Conservation (phyloP, 75 land plant species). For the Pseudotsuga menziesii region DNA sequence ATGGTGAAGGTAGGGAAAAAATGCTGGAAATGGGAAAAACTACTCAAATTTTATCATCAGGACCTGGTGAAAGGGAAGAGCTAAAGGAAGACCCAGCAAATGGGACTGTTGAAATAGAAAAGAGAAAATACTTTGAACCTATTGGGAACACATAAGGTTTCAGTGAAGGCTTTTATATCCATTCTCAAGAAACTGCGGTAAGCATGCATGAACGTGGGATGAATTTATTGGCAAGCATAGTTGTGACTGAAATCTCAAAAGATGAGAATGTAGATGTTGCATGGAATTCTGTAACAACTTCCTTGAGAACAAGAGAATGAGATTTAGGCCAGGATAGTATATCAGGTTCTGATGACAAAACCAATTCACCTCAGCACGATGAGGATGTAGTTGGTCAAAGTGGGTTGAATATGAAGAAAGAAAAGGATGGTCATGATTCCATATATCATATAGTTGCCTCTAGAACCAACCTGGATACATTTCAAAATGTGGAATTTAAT, state of each 20-base stretch:
- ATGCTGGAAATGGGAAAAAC: conserved; percentile 11
- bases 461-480: no score
- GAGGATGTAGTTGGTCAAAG: not conserved
- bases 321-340: not conserved
- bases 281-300: not conserved
- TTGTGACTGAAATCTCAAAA: conserved; percentile 60
- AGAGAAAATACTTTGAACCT: conserved; percentile 13
- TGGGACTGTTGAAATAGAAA: conserved; percentile 4
- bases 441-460: no score
- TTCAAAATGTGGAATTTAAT: not conserved
- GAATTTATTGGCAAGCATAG: conserved; percentile 92
- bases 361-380: not conserved
- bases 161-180: conserved; percentile 50
- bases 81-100: not conserved
- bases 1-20: conserved; percentile 22
- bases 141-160: conserved; percentile 46
- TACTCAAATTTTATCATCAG: not conserved
- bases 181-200: conserved; percentile 31
- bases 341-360: not conserved
- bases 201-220: conserved; percentile 74
- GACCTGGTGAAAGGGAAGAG: conserved; percentile 2
- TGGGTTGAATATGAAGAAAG: not conserved
- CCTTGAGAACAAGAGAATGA: conserved; percentile 9
- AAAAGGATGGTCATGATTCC: not conserved
- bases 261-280: not conserved